Evolutionary conservation across 345 rosid genomes (phyloP).

Genomic region (Hibiscus trionum): DNA sequence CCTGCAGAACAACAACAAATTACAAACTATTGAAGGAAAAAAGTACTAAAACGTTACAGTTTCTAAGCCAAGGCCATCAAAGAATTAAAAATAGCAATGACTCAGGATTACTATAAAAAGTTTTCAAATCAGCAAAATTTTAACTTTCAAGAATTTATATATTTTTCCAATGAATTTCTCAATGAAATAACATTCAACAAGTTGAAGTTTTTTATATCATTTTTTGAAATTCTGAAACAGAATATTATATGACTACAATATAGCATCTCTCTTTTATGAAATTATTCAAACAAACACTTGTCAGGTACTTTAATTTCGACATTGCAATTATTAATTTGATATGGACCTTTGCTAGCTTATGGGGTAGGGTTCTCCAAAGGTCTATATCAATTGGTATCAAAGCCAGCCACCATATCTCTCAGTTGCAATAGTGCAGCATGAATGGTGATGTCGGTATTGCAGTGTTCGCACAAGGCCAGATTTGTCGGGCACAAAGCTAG

Average conservation of each 20-base stretch:
- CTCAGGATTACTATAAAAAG: background rate
- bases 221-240: too few species aligned
- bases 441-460: background rate
- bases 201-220: background rate
- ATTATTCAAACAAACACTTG: background rate
- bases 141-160: background rate
- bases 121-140: background rate
- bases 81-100: background rate
- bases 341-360: too few species aligned
- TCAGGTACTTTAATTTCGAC: background rate
- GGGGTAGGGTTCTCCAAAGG: too few species aligned
- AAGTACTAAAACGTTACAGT: background rate
- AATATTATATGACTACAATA: background rate
- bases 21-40: background rate
- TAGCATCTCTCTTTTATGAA: background rate
- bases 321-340: background rate
- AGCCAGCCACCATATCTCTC: too few species aligned
- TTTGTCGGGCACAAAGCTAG: background rate
- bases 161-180: background rate
- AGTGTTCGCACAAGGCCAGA: background rate
- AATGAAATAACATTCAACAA: background rate
- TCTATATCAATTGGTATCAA: too few species aligned
- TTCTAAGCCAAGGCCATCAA: conserved; percentile 7
- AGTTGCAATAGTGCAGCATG: too few species aligned
- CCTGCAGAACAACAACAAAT: conserved; percentile 44